phyloP scores from a whole-genome alignment of 768 basidiomycete genomes.

The Leccinum variicolor region DNA sequence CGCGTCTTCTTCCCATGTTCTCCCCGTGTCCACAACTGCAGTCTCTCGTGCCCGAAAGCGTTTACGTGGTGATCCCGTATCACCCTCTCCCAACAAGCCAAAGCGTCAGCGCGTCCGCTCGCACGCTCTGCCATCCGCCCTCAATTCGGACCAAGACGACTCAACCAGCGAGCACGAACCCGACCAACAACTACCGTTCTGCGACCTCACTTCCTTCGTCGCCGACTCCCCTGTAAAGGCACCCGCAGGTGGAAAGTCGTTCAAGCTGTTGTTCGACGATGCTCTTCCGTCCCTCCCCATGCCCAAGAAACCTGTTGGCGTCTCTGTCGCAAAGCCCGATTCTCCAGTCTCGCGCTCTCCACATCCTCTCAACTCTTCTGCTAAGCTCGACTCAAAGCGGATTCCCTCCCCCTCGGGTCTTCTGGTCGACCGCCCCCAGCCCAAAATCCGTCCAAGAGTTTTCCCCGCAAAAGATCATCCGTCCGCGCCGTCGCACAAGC shows the following conservation, averaged over 20 bases:
- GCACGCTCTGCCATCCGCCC: slow-evolving; percentile 38
- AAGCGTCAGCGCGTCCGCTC: slow-evolving; percentile 61
- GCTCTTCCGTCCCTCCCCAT: slow-evolving; percentile 29
- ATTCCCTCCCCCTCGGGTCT: neutral
- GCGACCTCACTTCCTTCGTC: slow-evolving; percentile 47
- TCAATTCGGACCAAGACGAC: slow-evolving; percentile 27
- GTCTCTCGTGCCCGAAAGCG: slow-evolving; percentile 74
- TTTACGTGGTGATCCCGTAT: slow-evolving; percentile 77
- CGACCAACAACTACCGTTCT: slow-evolving; percentile 29
- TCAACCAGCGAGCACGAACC: slow-evolving; percentile 36
- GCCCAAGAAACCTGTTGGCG: slow-evolving; percentile 14
- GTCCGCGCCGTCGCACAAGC: neutral
- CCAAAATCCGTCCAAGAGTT: slow-evolving; percentile 3
- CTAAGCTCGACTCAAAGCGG: slow-evolving; percentile 3
- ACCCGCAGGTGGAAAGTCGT: slow-evolving; percentile 52
- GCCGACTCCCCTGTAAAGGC: slow-evolving; percentile 71
- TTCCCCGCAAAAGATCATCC: slow-evolving; percentile 11
- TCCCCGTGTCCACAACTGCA: slow-evolving; percentile 36
- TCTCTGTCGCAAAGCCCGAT: slow-evolving; percentile 24
- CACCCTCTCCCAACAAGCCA: slow-evolving; percentile 76
- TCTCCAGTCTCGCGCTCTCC: neutral
- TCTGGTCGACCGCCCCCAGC: slow-evolving; percentile 2
- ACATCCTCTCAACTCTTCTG: neutral
- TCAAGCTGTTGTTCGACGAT: slow-evolving; percentile 66
- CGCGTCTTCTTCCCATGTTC: slow-evolving; percentile 17